A percentile compares a stretch with the other conserved stretches of the same genome.
Evolutionary conservation across 2,329 filamentous ascomycete species (phyloP).

Genomic region (Aspergillus fumigatiaffinis): DNA sequence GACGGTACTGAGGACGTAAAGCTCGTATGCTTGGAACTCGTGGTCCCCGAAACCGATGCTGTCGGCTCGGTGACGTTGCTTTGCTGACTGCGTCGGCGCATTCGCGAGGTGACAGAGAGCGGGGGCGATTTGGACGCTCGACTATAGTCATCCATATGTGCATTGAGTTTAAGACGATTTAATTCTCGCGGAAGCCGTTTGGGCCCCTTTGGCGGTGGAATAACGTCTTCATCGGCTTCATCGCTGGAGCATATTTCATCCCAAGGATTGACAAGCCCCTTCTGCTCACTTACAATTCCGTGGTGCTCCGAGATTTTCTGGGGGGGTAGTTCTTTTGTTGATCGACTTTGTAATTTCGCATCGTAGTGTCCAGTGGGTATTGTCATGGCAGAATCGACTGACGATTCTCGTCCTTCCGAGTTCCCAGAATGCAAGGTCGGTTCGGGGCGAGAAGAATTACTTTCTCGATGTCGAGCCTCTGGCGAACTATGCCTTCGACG

Average conservation of each 20-base stretch:
- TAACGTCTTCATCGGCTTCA: slow-evolving; percentile 18
- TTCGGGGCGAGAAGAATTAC: slow-evolving; percentile 2
- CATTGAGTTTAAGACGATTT: slow-evolving; percentile 1
- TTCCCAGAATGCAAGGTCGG: not conserved
- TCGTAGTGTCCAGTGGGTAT: slow-evolving; percentile 31
- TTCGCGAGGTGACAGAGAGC: slow-evolving; percentile 35
- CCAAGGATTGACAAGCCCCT: not conserved
- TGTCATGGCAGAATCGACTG: slow-evolving; percentile 13
- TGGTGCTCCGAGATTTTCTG: not conserved
- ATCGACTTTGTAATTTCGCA: slow-evolving; percentile 23
- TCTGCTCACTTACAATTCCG: not conserved
- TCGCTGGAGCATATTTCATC: slow-evolving; percentile 16
- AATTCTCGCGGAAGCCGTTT: not conserved
- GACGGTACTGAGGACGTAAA: slow-evolving; percentile 28
- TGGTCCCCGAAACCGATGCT: slow-evolving; percentile 22
- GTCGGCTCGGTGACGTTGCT: slow-evolving; percentile 26
- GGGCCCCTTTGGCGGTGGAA: not conserved
- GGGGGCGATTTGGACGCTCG: slow-evolving; percentile 32
- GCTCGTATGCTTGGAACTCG: slow-evolving; percentile 32
- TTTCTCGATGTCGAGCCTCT: slow-evolving; percentile 7
- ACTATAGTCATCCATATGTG: slow-evolving; percentile 19
- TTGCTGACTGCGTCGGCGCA: slow-evolving; percentile 33
- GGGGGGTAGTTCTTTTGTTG: slow-evolving; percentile 6
- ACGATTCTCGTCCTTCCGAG: slow-evolving; percentile 3
- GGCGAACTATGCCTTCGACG: slow-evolving; percentile 11